phyloP scores from a whole-genome alignment of 495 filamentous ascomycete genomes.

The Tetracladium marchalianum region DNA sequence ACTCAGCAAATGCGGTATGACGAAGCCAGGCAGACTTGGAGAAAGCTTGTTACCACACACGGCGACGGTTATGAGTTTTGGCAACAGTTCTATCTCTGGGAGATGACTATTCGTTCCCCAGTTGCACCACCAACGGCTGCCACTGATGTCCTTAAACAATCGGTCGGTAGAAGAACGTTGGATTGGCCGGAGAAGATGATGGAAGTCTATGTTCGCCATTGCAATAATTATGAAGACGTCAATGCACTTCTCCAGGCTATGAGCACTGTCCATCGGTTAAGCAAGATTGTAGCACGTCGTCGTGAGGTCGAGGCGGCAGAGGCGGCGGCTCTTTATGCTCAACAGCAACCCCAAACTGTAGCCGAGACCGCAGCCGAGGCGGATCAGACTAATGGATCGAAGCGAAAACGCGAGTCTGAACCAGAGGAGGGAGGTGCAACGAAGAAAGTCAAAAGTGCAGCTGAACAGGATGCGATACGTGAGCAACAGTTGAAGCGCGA shows the following conservation, averaged over 20 bases:
- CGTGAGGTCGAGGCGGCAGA: slow-evolving; percentile 55
- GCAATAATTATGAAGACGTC: slow-evolving; percentile 73
- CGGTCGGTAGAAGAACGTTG: slow-evolving; percentile 56
- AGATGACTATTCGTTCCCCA: slow-evolving; percentile 47
- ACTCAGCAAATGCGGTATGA: slow-evolving; percentile 62
- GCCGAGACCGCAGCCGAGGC: not conserved
- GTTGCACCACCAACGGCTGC: slow-evolving; percentile 43
- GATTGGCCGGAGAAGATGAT: slow-evolving; percentile 90
- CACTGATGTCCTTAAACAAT: slow-evolving; percentile 63
- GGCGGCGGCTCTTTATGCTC: slow-evolving; percentile 37
- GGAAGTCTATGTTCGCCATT: slow-evolving; percentile 73
- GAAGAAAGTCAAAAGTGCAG: slow-evolving; percentile 48
- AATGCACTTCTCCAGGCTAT: slow-evolving; percentile 61
- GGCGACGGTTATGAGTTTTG: slow-evolving; percentile 84
- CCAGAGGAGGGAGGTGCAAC: slow-evolving; percentile 26
- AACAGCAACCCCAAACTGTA: slow-evolving; percentile 21
- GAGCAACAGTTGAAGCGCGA: slow-evolving; percentile 55
- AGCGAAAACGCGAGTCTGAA: slow-evolving; percentile 58
- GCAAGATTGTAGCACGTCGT: slow-evolving; percentile 50
- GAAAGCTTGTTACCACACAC: slow-evolving; percentile 53
- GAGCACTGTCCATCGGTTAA: slow-evolving; percentile 56
- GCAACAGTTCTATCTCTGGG: slow-evolving; percentile 85
- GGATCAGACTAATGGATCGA: slow-evolving; percentile 24
- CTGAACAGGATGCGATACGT: slow-evolving; percentile 19
- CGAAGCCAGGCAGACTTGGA: slow-evolving; percentile 62